phyloP scores from a whole-genome alignment of 257 asterid species.

The Asclepias syriaca region DNA sequence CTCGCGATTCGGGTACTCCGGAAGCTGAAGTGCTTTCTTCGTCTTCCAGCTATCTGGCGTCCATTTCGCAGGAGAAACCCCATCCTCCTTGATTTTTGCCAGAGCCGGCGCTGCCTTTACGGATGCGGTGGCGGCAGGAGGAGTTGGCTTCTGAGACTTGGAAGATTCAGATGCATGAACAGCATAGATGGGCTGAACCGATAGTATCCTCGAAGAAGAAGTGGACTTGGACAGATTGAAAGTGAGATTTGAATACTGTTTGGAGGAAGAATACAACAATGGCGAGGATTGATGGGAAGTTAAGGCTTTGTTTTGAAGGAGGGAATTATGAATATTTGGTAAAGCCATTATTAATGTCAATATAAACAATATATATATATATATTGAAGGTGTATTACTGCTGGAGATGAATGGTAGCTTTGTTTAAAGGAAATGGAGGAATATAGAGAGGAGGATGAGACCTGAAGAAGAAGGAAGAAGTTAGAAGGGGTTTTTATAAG shows the following conservation, averaged over 20 bases:
- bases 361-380: too few species aligned
- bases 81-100: constrained; percentile 8
- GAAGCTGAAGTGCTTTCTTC: constrained; percentile 50
- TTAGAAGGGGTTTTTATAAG: constrained; percentile 25
- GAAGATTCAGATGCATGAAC: constrained; percentile 41
- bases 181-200: constrained; percentile 37
- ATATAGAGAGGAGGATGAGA: constrained; percentile 7
- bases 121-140: constrained; percentile 22
- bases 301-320: constrained; percentile 34
- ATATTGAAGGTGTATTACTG: too few species aligned
- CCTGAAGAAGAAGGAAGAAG: constrained; percentile 19
- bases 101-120: constrained; percentile 16
- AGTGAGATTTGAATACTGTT: constrained; percentile 7
- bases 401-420: too few species aligned
- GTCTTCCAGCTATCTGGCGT: constrained; percentile 41
- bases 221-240: constrained; percentile 12
- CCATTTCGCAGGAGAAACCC: constrained; percentile 25
- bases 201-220: constrained; percentile 16
- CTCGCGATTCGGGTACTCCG: constrained; percentile 44
- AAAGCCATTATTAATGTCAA: constrained; percentile 29
- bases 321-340: constrained; percentile 31
- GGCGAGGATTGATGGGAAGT: constrained; percentile 21
- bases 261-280: constrained; percentile 16
- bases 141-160: constrained; percentile 28
- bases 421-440: too few species aligned